Evolutionary conservation across 805 yeast species (phyloP).

Genomic region (Kuraishia floccosa): DNA sequence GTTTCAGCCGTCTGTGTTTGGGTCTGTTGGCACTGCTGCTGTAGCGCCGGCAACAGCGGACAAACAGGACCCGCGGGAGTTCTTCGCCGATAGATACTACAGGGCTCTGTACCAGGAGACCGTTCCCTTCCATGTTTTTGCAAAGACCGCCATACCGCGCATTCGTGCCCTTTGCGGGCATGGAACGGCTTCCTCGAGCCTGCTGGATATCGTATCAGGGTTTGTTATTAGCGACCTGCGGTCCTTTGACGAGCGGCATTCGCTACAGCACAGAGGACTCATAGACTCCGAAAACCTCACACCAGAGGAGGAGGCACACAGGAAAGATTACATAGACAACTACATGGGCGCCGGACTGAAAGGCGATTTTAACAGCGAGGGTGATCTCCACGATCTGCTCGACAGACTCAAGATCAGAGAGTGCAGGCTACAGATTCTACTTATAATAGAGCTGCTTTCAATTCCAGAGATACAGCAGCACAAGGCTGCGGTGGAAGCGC

Average conservation of each 20-base stretch:
- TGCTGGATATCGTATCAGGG: constrained; percentile 7
- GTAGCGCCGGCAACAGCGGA: too few species aligned
- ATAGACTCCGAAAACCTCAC: neutral
- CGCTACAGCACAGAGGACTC: neutral
- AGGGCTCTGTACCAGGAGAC: constrained; percentile 13
- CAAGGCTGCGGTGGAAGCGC: neutral
- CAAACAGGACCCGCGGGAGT: constrained; percentile 5
- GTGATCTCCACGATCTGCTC: constrained; percentile 4
- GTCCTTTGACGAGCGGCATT: constrained; percentile 11
- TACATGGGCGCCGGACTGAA: constrained; percentile 1
- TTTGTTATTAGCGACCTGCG: constrained; percentile 9
- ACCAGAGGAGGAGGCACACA: neutral
- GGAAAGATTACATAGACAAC: neutral
- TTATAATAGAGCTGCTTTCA: constrained; percentile 14
- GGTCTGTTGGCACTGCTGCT: too few species aligned
- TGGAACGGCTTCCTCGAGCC: neutral
- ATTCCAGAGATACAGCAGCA: constrained; percentile 2
- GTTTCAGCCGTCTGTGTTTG: neutral
- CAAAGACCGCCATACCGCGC: constrained; percentile 18
- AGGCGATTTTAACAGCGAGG: neutral
- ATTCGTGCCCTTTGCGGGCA: constrained; percentile 10
- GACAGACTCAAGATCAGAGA: constrained; percentile 12
- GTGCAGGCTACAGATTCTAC: constrained; percentile 16
- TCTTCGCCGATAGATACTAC: constrained; percentile 14
- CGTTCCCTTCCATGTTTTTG: constrained; percentile 15